Evolutionary conservation across 352 stramenopile species (phyloP).

Genomic region (Phytophthora pini): DNA sequence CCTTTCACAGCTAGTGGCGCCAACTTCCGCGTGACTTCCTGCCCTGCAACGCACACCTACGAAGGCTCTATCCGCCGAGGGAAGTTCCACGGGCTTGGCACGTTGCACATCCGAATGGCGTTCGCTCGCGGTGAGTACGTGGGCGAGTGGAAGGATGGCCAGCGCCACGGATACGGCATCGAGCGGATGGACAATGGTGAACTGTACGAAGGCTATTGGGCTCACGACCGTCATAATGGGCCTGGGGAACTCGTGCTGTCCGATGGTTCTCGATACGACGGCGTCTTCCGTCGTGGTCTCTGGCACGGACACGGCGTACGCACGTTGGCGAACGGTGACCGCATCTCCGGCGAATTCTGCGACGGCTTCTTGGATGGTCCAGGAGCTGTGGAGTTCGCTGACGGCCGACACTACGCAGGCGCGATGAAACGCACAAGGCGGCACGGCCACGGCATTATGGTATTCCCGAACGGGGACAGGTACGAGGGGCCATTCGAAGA

Average conservation of each 20-base stretch:
- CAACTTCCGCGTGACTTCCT: slow-evolving; percentile 61
- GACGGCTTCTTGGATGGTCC: slow-evolving; percentile 65
- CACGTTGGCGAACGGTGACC: slow-evolving; percentile 64
- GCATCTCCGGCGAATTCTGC: slow-evolving; percentile 61
- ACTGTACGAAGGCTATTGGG: slow-evolving; percentile 84
- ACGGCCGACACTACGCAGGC: slow-evolving; percentile 76
- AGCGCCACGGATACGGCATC: slow-evolving; percentile 83
- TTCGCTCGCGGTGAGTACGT: slow-evolving; percentile 79
- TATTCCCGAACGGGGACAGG: slow-evolving; percentile 87
- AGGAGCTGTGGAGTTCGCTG: slow-evolving; percentile 70
- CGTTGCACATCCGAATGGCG: slow-evolving; percentile 60
- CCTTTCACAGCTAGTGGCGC: slow-evolving; percentile 68
- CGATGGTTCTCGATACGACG: slow-evolving; percentile 73
- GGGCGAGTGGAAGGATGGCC: slow-evolving; percentile 84
- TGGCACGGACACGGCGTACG: slow-evolving; percentile 79
- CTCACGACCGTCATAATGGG: slow-evolving; percentile 68
- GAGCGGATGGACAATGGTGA: slow-evolving; percentile 79
- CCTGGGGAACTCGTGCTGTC: slow-evolving; percentile 73
- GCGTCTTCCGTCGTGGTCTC: slow-evolving; percentile 64
- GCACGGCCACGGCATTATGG: slow-evolving; percentile 83
- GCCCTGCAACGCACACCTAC: slow-evolving; percentile 56
- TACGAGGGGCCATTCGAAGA: slow-evolving; percentile 92
- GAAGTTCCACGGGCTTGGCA: slow-evolving; percentile 79
- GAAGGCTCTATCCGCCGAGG: slow-evolving; percentile 58
- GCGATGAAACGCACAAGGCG: slow-evolving; percentile 62